Base-by-base conservation (phyloP, 306 rosid genomes). In the Malus asiatica region DNA sequence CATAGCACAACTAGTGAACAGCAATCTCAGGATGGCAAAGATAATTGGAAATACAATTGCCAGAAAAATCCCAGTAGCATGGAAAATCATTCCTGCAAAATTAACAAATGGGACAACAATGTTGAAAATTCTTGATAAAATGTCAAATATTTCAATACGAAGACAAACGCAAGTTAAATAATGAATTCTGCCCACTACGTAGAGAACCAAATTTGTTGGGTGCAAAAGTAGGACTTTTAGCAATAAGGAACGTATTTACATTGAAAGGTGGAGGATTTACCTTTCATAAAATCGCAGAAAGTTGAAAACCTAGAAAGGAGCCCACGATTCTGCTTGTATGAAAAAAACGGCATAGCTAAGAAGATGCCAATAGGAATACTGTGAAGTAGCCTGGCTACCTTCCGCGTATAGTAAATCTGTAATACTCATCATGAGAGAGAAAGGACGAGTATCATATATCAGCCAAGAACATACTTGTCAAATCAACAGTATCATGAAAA, bases 391-490 rank as follows among this genome's bases (percentile, higher is more conserved):
- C 66, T 57, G 82, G 98, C 97, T n/a, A 88, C 89, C 80, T 84
- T 84, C 85, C 85, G 86, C 46, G 99, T 82, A 87, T 96, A 96
- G 82, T 85, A 89, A 76, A 96, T 81, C 99, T 96, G 86, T 72
- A 74, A 81, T 66, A 82, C 77, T 78, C 81, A 83, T 51, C 23
- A 8, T 16, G 13, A 61, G 59, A 79, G 74, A 80, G 53, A 71
- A 59, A 75, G 74, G 40, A 72, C 67, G 44, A 70, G 80, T 25
- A 76, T 40, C 42, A 70, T 51, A 30, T 33, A 57, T 62, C 71
- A 79, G 59, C 73, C 51, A 60, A 59, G 74, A 71, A 52, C 42
- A 51, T 73, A 52, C 42, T 45, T 73, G 83, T 60, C 66, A 59
- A 72, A 72, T 30, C 80, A 68, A 48, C 73, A 35, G 68, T 58